phyloP scores from a whole-genome alignment of 2,329 filamentous ascomycete genomes.

The Cadophora luteo-olivacea region DNA sequence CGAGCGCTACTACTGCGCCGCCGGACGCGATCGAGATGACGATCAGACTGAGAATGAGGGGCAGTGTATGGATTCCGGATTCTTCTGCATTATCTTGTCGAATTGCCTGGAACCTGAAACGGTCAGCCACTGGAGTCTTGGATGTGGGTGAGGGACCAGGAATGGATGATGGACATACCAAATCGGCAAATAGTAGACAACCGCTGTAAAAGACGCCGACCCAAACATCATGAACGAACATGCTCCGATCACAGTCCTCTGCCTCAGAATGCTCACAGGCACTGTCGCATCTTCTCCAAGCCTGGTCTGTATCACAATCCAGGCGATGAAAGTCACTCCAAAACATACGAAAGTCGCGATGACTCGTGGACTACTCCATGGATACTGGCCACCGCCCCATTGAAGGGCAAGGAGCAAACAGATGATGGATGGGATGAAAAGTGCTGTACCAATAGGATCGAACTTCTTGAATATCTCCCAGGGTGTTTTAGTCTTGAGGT shows the following conservation, averaged over 20 bases:
- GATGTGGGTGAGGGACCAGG: not conserved
- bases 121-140: no score
- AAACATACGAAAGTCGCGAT: slow-evolving; percentile 44
- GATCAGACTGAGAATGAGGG: slow-evolving; percentile 42
- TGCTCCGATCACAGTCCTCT: slow-evolving; percentile 45
- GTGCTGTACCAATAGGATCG: slow-evolving; percentile 44
- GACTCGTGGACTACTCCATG: slow-evolving; percentile 43
- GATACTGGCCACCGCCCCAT: slow-evolving; percentile 41
- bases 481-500: slow-evolving; percentile 5
- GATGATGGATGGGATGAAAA: slow-evolving; percentile 41
- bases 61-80: slow-evolving; percentile 49
- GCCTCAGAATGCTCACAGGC: slow-evolving; percentile 47
- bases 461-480: slow-evolving; percentile 34
- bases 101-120: slow-evolving; percentile 49
- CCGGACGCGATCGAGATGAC: slow-evolving; percentile 32
- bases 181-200: slow-evolving; percentile 54
- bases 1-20: slow-evolving; percentile 18
- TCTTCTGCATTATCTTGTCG: slow-evolving; percentile 48
- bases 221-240: slow-evolving; percentile 44
- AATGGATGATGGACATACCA: slow-evolving; percentile 37
- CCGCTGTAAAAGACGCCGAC: slow-evolving; percentile 39
- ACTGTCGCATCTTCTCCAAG: slow-evolving; percentile 47
- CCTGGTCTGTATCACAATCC: slow-evolving; percentile 44
- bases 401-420: slow-evolving; percentile 43
- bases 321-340: slow-evolving; percentile 38